Evolutionary conservation across 805 yeast genomes (phyloP).

Genomic region (Candida taoyuanica): DNA sequence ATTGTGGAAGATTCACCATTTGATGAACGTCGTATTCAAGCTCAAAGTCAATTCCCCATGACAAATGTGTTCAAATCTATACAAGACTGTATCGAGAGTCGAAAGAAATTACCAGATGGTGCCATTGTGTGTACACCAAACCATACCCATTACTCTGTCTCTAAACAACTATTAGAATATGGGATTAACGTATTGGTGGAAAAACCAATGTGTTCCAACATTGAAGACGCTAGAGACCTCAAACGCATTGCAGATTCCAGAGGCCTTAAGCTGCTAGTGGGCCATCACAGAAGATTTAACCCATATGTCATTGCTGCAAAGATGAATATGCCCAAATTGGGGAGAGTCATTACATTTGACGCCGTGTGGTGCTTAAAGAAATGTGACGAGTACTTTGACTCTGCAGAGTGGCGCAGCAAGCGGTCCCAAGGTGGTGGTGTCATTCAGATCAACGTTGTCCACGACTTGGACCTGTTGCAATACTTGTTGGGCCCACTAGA

Average conservation of each 20-base stretch:
- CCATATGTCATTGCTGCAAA: constrained; percentile 18
- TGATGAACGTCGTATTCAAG: constrained; percentile 5
- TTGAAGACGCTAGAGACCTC: constrained; percentile 13
- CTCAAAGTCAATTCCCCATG: constrained; percentile 8
- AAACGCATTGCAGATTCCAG: constrained; percentile 7
- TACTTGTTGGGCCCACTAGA: constrained; percentile 18
- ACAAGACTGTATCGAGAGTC: constrained; percentile 4
- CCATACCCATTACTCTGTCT: constrained; percentile 15
- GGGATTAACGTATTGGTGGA: constrained; percentile 17
- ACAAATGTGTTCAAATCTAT: constrained; percentile 10
- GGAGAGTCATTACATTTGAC: constrained; percentile 17
- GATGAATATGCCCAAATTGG: constrained; percentile 9
- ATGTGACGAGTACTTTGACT: constrained; percentile 15
- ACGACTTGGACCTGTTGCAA: constrained; percentile 18
- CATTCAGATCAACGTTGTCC: constrained; percentile 17
- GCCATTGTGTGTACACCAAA: constrained; percentile 22
- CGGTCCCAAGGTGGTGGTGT: constrained; percentile 19
- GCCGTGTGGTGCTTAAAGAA: constrained; percentile 20
- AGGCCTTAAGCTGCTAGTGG: constrained; percentile 11
- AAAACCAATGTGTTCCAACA: constrained; percentile 17
- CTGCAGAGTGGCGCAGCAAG: constrained; percentile 17
- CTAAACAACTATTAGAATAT: constrained; percentile 3
- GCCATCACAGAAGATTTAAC: constrained; percentile 19
- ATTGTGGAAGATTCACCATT: constrained; percentile 15
- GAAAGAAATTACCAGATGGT: constrained; percentile 11